Percentiles rank a stretch among this genome's conserved stretches.
These are phyloP conservation scores for Yamadazyma trypodendri DNA, from an alignment of 1,139 yeast genomes.

Conservation along the genomic window DNA sequence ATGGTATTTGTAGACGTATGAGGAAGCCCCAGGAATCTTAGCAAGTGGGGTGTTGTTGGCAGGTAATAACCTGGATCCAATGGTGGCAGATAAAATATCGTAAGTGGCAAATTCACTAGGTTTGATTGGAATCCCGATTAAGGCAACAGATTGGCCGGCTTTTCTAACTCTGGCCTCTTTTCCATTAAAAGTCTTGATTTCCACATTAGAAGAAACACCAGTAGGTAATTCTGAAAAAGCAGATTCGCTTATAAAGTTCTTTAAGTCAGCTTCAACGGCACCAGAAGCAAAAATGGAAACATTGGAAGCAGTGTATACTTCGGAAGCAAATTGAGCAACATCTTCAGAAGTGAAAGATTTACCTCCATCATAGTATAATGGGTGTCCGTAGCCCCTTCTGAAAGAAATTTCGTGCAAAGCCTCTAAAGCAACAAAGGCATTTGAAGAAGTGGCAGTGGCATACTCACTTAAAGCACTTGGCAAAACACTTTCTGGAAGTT, in stretches of 20 bases:
- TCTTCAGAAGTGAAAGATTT: constrained; percentile 61
- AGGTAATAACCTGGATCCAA: constrained; percentile 62
- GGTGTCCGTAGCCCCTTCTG: constrained; percentile 87
- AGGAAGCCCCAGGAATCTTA: constrained; percentile 55
- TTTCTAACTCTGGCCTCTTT: constrained; percentile 74
- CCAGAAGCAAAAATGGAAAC: constrained; percentile 73
- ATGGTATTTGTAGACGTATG: constrained; percentile 64
- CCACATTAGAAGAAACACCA: constrained; percentile 48
- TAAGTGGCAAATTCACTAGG: constrained; percentile 64
- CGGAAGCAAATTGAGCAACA: constrained; percentile 63
- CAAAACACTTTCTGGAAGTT: constrained; percentile 73
- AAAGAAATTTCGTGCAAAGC: constrained; percentile 78
- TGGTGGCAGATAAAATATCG: constrained; percentile 71
- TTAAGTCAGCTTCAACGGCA: constrained; percentile 70
- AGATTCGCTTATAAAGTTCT: constrained; percentile 64
- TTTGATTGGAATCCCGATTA: constrained; percentile 78
- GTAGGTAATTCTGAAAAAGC: constrained; percentile 63
- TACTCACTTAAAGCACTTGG: constrained; percentile 72
- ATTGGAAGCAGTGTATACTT: constrained; percentile 70
- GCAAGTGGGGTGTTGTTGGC: constrained; percentile 48
- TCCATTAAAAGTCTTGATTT: constrained; percentile 55
- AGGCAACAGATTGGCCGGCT: constrained; percentile 67
- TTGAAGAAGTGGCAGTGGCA: constrained; percentile 47
- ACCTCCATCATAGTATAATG: constrained; percentile 72
- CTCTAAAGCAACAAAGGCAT: constrained; percentile 68